These are phyloP conservation scores for Microbotryomycetes sp. DNA, from an alignment of 1,284 basidiomycete genomes.

Conservation along the genomic window DNA sequence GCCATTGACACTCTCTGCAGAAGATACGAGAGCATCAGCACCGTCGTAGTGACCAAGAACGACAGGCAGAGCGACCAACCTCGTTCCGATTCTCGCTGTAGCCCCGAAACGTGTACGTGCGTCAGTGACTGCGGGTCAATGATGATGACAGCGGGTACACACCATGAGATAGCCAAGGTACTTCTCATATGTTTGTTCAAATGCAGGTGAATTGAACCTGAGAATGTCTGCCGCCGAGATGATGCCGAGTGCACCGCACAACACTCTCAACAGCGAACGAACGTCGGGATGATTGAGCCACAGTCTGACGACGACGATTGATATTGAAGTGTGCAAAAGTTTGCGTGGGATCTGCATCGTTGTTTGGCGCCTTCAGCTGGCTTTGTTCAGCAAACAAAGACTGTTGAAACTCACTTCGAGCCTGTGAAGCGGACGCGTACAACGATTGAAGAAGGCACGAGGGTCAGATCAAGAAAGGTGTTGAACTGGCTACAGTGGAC, in stretches of 20 bases:
- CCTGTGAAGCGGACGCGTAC: conserved; percentile 2
- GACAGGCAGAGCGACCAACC: conserved; percentile 1
- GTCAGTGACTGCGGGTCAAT: conserved; percentile 27
- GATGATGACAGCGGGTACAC: conserved; percentile 49
- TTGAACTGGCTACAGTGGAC: background rate
- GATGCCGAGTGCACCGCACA: conserved; percentile 61
- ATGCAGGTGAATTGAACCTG: conserved; percentile 61
- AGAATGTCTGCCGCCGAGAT: conserved; percentile 72
- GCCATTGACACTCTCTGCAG: conserved; percentile 49
- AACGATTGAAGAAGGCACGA: background rate
- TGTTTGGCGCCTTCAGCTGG: no score
- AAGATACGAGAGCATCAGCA: background rate
- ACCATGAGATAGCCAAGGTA: conserved; percentile 79
- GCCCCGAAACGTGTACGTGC: conserved; percentile 46
- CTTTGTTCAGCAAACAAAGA: background rate
- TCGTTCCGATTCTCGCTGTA: conserved; percentile 42
- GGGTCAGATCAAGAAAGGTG: background rate
- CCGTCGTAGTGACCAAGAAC: no score
- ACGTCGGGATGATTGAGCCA: conserved; percentile 48
- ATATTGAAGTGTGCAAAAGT: conserved; percentile 81
- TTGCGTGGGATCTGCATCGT: conserved; percentile 77
- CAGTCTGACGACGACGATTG: conserved; percentile 74
- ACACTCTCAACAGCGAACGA: conserved; percentile 55
- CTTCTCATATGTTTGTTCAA: conserved; percentile 71
- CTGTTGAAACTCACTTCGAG: conserved; percentile 10